Base-by-base conservation (phyloP, 2,329 filamentous ascomycete genomes). In the Exserohilum rostratum region DNA sequence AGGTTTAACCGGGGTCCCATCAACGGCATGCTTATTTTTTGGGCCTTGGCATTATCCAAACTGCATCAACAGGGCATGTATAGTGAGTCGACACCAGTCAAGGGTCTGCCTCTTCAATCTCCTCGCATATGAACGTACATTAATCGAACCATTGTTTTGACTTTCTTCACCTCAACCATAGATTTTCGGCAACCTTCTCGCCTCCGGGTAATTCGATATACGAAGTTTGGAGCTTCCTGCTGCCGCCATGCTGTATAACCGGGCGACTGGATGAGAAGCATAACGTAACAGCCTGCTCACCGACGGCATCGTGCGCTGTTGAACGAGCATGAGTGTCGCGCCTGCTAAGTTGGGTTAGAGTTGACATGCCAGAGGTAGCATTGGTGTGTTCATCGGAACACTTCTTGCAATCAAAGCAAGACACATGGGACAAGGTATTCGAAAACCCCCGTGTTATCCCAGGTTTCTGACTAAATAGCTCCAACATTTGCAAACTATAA, bases 111-210 rank as follows among this genome's bases (percentile, higher is more conserved):
- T 18, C 31, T 53, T 55, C 58, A 48, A 62, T 64, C 30, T 60
- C 55, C 13, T 57, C 42, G 27, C 53, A 64, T 55, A 62, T 61
- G 57, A 59, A 61, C n/a, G 43, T 60, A 62, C 61, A 64, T 64
- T 62, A 62, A 61, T 60, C 48, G 55, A 53, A 46, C 57, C 60
- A 38, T 37, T 47, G 46, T 55, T 52, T 22, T 17, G 20, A 29
- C 49, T 31, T 15, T 34, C 18, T 47, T 53, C 50, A 49, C 47
- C 55, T 58, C 59, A 58, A 42, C 11, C 10, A 39, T 58, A 46
- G 53, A 53, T 45, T 55, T 17, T 27, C 17, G 18, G n/a, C 29
- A 29, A 17, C 12, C 4, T 20, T 40, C 29, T 56, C 43, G 53
- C 39, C 38, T 55, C 54, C 57, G 61, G 61, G 42, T 64, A 62